Percentiles rank a stretch among this genome's conserved stretches.
Conservation (phyloP, 2,329 filamentous ascomycete genomes). For the Chrysosporium keratinophilum region DNA sequence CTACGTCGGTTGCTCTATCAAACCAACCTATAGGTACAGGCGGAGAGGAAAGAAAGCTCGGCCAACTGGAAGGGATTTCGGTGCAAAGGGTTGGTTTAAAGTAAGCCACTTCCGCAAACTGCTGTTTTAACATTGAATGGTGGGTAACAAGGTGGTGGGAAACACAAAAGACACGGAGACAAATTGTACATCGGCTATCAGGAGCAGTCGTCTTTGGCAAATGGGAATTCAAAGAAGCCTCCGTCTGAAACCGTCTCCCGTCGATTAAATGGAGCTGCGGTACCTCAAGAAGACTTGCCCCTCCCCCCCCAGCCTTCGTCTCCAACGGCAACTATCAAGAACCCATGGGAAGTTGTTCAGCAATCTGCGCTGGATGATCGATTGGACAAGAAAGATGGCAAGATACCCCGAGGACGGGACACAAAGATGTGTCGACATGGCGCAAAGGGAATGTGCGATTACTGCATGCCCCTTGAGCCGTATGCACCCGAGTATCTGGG, state of each 20-base stretch:
- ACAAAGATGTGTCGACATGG: slow-evolving; percentile 88
- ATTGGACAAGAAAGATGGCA: slow-evolving; percentile 80
- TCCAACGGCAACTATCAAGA: slow-evolving; percentile 57
- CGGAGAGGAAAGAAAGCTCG: slow-evolving; percentile 46
- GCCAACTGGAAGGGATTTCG: slow-evolving; percentile 44
- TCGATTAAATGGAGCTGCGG: slow-evolving; percentile 31
- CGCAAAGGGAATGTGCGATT: slow-evolving; percentile 97
- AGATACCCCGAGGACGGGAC: slow-evolving; percentile 67
- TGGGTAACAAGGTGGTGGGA: neutral
- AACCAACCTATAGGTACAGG: slow-evolving; percentile 49
- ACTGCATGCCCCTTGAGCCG: slow-evolving; percentile 93
- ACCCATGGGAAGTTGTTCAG: slow-evolving; percentile 83
- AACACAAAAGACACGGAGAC: slow-evolving; percentile 62
- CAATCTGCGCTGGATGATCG: slow-evolving; percentile 81
- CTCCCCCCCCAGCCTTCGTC: slow-evolving; percentile 48
- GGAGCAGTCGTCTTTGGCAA: slow-evolving; percentile 44
- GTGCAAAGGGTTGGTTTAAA: slow-evolving; percentile 49
- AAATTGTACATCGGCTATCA: slow-evolving; percentile 79
- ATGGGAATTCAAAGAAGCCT: slow-evolving; percentile 25
- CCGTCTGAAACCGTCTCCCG: slow-evolving; percentile 19
- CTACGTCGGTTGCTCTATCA: slow-evolving; percentile 48
- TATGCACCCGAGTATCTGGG: slow-evolving; percentile 80
- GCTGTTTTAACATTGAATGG: neutral
- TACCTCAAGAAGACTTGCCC: slow-evolving; percentile 42
- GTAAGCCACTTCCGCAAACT: slow-evolving; percentile 29